Conservation (phyloP, 1,284 basidiomycete genomes). For the Cutaneotrichosporon sp. region DNA sequence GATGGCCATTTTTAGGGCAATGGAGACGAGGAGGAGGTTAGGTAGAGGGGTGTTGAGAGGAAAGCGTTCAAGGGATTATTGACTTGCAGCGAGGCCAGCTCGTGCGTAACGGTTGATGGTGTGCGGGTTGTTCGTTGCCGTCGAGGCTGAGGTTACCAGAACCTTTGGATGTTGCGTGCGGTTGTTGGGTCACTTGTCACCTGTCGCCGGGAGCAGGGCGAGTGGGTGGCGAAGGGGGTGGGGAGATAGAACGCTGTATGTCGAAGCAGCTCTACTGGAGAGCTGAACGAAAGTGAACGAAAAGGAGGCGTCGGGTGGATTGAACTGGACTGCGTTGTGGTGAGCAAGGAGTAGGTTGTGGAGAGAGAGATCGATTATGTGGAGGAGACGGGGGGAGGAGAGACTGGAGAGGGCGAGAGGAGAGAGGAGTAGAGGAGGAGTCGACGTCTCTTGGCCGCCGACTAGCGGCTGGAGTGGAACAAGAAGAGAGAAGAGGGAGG, state of each 20-base stretch:
- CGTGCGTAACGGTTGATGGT: slow-evolving; percentile 2
- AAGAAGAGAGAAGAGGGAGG: not conserved
- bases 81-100: slow-evolving; percentile 12
- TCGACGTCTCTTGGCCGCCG: too few species aligned
- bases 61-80: not conserved
- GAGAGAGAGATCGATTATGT: not conserved
- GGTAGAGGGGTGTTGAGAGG: not conserved
- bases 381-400: not conserved
- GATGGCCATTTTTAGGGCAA: slow-evolving; percentile 5
- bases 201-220: slow-evolving; percentile 7
- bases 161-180: slow-evolving; percentile 10
- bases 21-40: not conserved
- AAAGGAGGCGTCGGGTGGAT: not conserved
- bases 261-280: not conserved
- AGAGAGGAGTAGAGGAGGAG: not conserved
- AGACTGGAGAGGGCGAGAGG: too few species aligned
- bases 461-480: not conserved
- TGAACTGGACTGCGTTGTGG: not conserved
- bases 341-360: not conserved
- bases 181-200: slow-evolving; percentile 1
- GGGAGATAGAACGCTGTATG: not conserved
- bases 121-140: slow-evolving; percentile 3
- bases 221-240: not conserved
- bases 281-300: not conserved
- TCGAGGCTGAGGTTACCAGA: slow-evolving; percentile 20